phyloP scores from a whole-genome alignment of 1,284 basidiomycete species.

The Leccinum pachyderme region DNA sequence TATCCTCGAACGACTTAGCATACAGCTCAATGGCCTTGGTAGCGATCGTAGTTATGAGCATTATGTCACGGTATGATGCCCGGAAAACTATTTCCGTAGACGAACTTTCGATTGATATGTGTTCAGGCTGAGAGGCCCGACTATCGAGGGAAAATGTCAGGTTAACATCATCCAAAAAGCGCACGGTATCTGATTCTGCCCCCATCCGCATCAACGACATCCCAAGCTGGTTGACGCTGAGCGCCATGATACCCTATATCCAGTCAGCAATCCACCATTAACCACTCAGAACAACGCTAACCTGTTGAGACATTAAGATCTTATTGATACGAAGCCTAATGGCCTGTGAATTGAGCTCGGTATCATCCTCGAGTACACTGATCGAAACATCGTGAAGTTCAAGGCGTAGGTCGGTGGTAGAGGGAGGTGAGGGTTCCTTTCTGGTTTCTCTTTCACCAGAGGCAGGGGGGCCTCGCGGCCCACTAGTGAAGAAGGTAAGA shows the following conservation, averaged over 20 bases:
- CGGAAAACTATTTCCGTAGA: slow-evolving; percentile 86
- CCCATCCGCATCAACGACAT: slow-evolving; percentile 97
- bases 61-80: slow-evolving; percentile 91
- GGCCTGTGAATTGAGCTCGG: slow-evolving; percentile 79
- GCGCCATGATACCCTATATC: slow-evolving; percentile 72
- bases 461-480: slow-evolving; percentile 42
- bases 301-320: slow-evolving; percentile 91
- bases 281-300: slow-evolving; percentile 25
- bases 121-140: slow-evolving; percentile 68
- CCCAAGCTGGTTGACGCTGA: slow-evolving; percentile 82
- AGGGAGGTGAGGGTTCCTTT: slow-evolving; percentile 19
- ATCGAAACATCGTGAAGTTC: slow-evolving; percentile 93
- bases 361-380: slow-evolving; percentile 86
- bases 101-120: slow-evolving; percentile 84
- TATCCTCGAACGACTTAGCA: slow-evolving; percentile 35
- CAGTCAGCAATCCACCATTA: slow-evolving; percentile 10
- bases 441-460: slow-evolving; percentile 10
- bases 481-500: slow-evolving; percentile 79
- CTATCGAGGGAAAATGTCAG: slow-evolving; percentile 87
- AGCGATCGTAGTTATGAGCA: slow-evolving; percentile 85
- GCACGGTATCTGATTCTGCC: slow-evolving; percentile 76
- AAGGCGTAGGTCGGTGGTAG: slow-evolving; percentile 66
- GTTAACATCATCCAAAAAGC: slow-evolving; percentile 94
- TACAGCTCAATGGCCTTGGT: slow-evolving; percentile 79
- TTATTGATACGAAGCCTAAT: slow-evolving; percentile 86